These are phyloP conservation scores for Xylaria sp. DNA, from an alignment of 2,329 filamentous ascomycete genomes.

Conservation along the genomic window DNA sequence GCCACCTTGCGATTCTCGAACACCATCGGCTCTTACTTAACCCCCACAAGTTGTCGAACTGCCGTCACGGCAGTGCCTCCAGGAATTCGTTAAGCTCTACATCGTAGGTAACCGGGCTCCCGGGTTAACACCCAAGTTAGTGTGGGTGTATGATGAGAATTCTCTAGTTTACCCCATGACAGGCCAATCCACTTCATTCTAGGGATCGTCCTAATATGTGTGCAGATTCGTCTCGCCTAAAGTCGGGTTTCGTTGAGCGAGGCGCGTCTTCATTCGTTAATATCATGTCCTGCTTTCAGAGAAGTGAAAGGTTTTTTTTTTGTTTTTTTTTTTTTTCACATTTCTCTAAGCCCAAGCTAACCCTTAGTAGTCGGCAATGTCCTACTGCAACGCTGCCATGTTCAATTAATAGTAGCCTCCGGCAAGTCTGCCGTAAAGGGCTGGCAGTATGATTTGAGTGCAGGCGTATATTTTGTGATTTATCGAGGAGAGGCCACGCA, in stretches of 20 bases:
- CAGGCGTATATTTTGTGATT: slow-evolving; percentile 8
- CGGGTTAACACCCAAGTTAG: slow-evolving; percentile 14
- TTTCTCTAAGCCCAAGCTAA: slow-evolving; percentile 5
- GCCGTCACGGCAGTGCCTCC: background rate
- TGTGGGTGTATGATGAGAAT: slow-evolving; percentile 9
- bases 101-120: slow-evolving; percentile 31
- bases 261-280: slow-evolving; percentile 19
- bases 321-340: too few species aligned
- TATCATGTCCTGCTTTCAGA: background rate
- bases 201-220: slow-evolving; percentile 21
- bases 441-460: slow-evolving; percentile 12
- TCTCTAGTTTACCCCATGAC: slow-evolving; percentile 9
- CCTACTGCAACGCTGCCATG: slow-evolving; percentile 15
- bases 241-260: slow-evolving; percentile 3
- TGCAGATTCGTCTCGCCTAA: slow-evolving; percentile 21
- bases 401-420: background rate
- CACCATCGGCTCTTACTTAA: slow-evolving; percentile 16
- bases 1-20: slow-evolving; percentile 19
- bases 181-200: slow-evolving; percentile 7
- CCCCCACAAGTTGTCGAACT: slow-evolving; percentile 24
- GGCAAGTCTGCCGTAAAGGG: background rate
- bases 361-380: background rate
- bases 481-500: background rate
- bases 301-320: slow-evolving; percentile 1
- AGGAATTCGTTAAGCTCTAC: background rate